These are phyloP conservation scores for Xylaria sp. DNA, from an alignment of 2,329 filamentous ascomycete species.

Conservation along the genomic window DNA sequence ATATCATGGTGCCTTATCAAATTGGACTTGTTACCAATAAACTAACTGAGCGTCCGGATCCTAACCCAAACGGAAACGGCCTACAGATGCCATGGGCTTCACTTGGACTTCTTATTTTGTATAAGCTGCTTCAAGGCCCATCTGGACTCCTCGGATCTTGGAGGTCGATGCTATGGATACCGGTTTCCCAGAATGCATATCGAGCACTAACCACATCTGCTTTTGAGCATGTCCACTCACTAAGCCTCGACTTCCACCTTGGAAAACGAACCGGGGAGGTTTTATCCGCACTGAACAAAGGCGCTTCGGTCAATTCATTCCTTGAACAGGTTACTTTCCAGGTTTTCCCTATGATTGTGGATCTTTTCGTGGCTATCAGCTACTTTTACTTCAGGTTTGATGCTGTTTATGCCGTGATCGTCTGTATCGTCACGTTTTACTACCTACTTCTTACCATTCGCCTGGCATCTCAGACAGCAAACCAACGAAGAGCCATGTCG, in stretches of 20 bases:
- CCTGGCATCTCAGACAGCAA: slow-evolving; percentile 90
- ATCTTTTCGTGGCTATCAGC: slow-evolving; percentile 82
- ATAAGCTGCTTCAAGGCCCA: slow-evolving; percentile 82
- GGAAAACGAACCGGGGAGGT: slow-evolving; percentile 97
- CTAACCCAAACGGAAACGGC: slow-evolving; percentile 55
- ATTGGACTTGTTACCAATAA: slow-evolving; percentile 80
- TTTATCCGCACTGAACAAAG: slow-evolving; percentile 92
- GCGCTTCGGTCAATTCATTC: slow-evolving; percentile 94
- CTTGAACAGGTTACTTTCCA: slow-evolving; percentile 96
- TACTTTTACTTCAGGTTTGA: slow-evolving; percentile 83
- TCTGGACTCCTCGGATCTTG: slow-evolving; percentile 86
- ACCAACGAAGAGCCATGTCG: slow-evolving; percentile 90
- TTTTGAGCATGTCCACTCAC: slow-evolving; percentile 94
- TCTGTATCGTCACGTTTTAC: slow-evolving; percentile 89
- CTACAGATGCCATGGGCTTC: slow-evolving; percentile 70
- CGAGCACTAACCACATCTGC: slow-evolving; percentile 91
- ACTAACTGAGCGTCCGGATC: slow-evolving; percentile 49
- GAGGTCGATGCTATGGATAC: slow-evolving; percentile 89
- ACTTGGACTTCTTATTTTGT: slow-evolving; percentile 78
- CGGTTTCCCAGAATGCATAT: slow-evolving; percentile 96
- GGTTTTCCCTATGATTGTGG: slow-evolving; percentile 91
- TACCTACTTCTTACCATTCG: slow-evolving; percentile 97
- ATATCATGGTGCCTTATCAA: slow-evolving; percentile 83
- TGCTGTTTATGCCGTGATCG: slow-evolving; percentile 86
- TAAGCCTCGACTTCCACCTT: slow-evolving; percentile 95